Evolutionary conservation across 1,284 basidiomycete species (phyloP).

Genomic region (Microbotryomycetes sp.): DNA sequence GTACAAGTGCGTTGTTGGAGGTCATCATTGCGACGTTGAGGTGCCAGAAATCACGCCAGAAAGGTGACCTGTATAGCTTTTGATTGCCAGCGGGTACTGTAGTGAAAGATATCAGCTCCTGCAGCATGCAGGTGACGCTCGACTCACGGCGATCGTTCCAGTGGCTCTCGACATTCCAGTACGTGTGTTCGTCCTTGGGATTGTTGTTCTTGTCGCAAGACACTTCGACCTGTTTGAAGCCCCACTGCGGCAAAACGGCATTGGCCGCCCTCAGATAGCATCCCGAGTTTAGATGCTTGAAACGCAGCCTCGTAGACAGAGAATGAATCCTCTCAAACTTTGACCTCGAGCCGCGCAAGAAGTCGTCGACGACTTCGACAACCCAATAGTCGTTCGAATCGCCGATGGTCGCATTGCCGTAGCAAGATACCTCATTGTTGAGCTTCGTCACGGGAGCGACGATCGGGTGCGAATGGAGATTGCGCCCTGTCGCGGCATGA

Average conservation of each 20-base stretch:
- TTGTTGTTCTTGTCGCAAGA: constrained; percentile 86
- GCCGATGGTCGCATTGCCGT: constrained; percentile 79
- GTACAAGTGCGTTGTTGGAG: constrained; percentile 94
- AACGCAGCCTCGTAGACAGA: constrained; percentile 78
- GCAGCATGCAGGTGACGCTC: no score
- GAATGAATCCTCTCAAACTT: constrained; percentile 66
- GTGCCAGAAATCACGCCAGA: constrained; percentile 95
- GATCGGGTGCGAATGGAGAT: constrained; percentile 87
- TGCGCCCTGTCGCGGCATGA: constrained; percentile 73
- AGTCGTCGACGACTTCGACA: constrained; percentile 89
- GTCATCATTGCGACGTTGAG: constrained; percentile 99
- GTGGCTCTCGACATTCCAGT: constrained; percentile 98
- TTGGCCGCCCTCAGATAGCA: constrained; percentile 91
- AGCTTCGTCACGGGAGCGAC: constrained; percentile 84
- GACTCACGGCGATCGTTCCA: constrained; percentile 82
- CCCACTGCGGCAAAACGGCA: constrained; percentile 88
- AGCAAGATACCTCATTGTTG: constrained; percentile 85
- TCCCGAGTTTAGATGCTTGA: constrained; percentile 67
- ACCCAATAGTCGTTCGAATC: constrained; percentile 87
- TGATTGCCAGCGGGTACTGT: constrained; percentile 68
- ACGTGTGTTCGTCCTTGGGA: constrained; percentile 73
- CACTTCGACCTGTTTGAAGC: constrained; percentile 98
- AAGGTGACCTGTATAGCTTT: constrained; percentile 81
- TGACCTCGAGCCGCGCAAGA: constrained; percentile 55
- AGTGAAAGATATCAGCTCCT: neutral